Base-by-base conservation (phyloP, 306 rosid genomes). In the Bauhinia variegata region DNA sequence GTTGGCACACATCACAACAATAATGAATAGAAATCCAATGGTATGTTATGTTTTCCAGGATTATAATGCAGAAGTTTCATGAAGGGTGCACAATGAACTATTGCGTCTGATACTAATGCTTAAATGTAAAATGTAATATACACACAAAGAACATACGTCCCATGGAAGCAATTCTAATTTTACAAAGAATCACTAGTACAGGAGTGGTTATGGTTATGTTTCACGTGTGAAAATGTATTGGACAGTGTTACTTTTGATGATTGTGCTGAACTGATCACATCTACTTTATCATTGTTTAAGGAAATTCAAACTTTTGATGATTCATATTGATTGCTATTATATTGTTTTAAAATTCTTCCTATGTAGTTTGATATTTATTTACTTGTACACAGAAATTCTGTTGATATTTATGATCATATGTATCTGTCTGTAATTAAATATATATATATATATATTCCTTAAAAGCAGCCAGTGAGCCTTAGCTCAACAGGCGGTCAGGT, bases 111-210 rank as follows among this genome's bases (percentile, higher is more conserved):
- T 67, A 32, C 16, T 8, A 16, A 32, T 8, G 12, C 37, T 11
- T 50, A 43, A 68, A 66, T 67, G n/a, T n/a, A n/a, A n/a, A n/a
- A n/a, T n/a, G 63, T 36, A 49, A 10, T 14, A 43, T 19, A 30
- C 37, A 44, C 48, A 52, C 1, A 62, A 1, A 65, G 41, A 0
- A 51, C 56, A 6, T 60, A 37, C 18, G 31, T 15, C 61, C 50
- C 50, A 23, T 37, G 28, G 43, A 70, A 70, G 60, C 68, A 49
- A 50, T 60, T n/a, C n/a, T 52, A 67, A 53, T 39, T 53, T 30
- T 13, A 52, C 8, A 30, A 58, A 67, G 36, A 42, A 23, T 31
- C 39, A 19, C 36, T 47, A 65, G 49, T 13, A 33, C 38, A 66
- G n/a, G n/a, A 65, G n/a, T n/a, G n/a, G n/a, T n/a, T n/a, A 17